phyloP scores from a whole-genome alignment of 1,284 basidiomycete genomes.

The Trichosporon sp. region DNA sequence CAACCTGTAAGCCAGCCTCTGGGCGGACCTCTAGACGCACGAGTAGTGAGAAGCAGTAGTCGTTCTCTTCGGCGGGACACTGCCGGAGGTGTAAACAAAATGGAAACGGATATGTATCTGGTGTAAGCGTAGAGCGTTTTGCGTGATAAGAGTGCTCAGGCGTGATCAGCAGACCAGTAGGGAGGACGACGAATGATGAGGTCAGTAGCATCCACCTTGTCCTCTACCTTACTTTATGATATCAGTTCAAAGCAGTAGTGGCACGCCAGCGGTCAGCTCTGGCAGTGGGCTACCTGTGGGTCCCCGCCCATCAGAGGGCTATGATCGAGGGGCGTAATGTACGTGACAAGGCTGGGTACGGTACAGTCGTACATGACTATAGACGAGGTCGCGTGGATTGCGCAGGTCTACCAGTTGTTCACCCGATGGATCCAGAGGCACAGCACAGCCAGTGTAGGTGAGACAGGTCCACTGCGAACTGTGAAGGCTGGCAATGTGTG shows the following conservation, averaged over 20 bases:
- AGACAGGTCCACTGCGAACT: background rate
- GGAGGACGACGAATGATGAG: background rate
- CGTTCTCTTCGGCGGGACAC: background rate
- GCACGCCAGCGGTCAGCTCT: too few relatives aligned
- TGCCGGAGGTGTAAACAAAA: constrained; percentile 6
- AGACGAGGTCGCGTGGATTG: background rate
- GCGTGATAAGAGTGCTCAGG: background rate
- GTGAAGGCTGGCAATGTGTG: background rate
- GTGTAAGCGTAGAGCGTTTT: constrained; percentile 10
- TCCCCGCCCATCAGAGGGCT: background rate
- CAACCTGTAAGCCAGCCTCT: constrained; percentile 33
- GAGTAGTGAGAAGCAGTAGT: background rate
- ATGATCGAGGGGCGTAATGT: too few relatives aligned
- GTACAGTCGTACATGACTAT: background rate
- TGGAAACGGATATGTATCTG: constrained; percentile 4
- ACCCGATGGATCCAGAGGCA: too few relatives aligned
- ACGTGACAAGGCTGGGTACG: too few relatives aligned
- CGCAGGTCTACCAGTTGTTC: too few relatives aligned
- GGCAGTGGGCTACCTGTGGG: background rate
- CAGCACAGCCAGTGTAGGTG: too few relatives aligned
- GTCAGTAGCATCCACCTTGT: background rate
- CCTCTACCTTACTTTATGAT: background rate
- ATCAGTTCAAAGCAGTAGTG: background rate
- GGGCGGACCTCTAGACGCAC: background rate
- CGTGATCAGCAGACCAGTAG: background rate